Evolutionary conservation across 306 rosid species (phyloP).

Genomic region (Acacia acuminata): DNA sequence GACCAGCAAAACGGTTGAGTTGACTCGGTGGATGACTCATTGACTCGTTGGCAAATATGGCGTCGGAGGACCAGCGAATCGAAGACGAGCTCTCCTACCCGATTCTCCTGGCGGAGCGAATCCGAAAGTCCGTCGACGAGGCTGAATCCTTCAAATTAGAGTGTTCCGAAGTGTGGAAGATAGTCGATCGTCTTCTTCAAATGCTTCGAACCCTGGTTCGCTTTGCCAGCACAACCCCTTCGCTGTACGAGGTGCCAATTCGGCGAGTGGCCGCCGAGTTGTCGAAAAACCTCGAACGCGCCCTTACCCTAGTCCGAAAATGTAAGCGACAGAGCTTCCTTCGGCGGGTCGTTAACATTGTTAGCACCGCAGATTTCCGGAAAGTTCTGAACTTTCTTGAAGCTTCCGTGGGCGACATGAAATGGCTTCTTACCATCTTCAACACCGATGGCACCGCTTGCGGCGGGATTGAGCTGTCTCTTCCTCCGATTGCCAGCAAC

Average conservation of each 20-base stretch:
- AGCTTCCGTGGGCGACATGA: constrained; percentile 75
- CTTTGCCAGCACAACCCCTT: constrained; percentile 44
- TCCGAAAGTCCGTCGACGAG: constrained; percentile 57
- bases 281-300: constrained; percentile 62
- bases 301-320: constrained; percentile 58
- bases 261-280: constrained; percentile 59
- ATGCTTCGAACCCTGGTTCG: constrained; percentile 72
- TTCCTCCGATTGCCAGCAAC: constrained; percentile 79
- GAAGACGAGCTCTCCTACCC: constrained; percentile 67
- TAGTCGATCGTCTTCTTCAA: constrained; percentile 61
- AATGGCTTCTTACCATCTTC: constrained; percentile 60
- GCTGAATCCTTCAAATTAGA: constrained; percentile 60
- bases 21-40: constrained; percentile 16
- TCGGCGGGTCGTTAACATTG: constrained; percentile 65
- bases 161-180: constrained; percentile 66
- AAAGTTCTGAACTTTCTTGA: constrained; percentile 45
- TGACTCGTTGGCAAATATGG: constrained; percentile 43
- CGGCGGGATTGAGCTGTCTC: constrained; percentile 51
- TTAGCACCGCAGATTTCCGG: constrained; percentile 58
- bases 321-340: constrained; percentile 66
- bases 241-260: constrained; percentile 70
- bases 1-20: not conserved
- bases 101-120: constrained; percentile 66
- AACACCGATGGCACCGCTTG: constrained; percentile 43
- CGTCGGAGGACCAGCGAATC: constrained; percentile 55